Conservation (phyloP, 1,284 basidiomycete species). For the Cutaneotrichosporon sp. region DNA sequence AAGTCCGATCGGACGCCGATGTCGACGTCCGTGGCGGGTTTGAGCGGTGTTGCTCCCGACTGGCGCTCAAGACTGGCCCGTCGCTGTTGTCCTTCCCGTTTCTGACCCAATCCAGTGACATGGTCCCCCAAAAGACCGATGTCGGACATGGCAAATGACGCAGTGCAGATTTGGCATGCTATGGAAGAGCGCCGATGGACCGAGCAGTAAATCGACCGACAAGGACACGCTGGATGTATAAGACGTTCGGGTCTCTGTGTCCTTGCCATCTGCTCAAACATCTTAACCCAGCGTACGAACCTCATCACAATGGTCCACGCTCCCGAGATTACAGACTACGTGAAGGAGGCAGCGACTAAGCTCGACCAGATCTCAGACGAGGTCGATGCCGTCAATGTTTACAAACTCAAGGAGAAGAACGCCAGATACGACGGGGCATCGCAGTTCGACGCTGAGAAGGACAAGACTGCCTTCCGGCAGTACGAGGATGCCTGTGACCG, state of each 20-base stretch:
- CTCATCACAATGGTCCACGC: slow-evolving; percentile 28
- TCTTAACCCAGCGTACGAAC: no score
- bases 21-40: no score
- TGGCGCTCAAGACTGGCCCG: no score
- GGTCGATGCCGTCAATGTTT: slow-evolving; percentile 58
- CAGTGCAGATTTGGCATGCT: background rate
- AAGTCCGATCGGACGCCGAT: background rate
- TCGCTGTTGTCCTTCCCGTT: no score
- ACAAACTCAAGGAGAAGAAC: slow-evolving; percentile 33
- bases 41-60: background rate
- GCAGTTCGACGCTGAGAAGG: slow-evolving; percentile 65
- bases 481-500: slow-evolving; percentile 66
- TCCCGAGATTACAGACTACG: slow-evolving; percentile 36
- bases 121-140: background rate
- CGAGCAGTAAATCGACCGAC: background rate
- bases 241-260: background rate
- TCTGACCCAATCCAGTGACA: no score
- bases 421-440: slow-evolving; percentile 57
- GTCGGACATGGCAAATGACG: background rate
- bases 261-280: background rate
- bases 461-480: slow-evolving; percentile 58
- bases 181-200: background rate
- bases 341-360: slow-evolving; percentile 36
- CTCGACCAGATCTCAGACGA: slow-evolving; percentile 68
- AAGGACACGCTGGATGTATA: background rate